Conservation (phyloP, 495 filamentous ascomycete species). For the Podospora pseudocomata region DNA sequence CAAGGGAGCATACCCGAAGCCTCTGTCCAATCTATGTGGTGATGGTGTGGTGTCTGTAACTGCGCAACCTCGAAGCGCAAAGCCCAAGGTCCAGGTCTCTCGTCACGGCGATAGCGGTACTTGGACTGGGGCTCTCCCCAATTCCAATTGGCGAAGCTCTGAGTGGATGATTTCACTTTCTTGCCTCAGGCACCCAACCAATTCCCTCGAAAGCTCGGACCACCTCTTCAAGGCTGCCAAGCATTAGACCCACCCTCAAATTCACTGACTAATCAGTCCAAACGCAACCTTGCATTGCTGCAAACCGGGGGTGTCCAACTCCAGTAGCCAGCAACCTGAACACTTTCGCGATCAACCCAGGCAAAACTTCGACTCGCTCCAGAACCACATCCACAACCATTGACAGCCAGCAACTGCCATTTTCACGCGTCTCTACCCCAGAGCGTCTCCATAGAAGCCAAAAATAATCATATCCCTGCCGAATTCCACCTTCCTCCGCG, state of each 20-base stretch:
- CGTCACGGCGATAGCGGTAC: background rate
- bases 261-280: background rate
- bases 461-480: background rate
- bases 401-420: background rate
- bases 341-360: background rate
- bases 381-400: background rate
- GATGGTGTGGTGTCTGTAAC: slow-evolving; percentile 13
- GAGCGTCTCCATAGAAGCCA: background rate
- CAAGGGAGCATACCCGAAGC: slow-evolving; percentile 25
- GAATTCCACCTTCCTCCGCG: background rate
- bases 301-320: background rate
- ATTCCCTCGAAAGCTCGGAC: background rate
- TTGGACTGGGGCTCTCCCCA: background rate
- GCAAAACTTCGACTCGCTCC: background rate
- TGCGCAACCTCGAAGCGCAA: slow-evolving; percentile 15
- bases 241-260: background rate
- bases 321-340: background rate
- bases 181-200: slow-evolving; percentile 21
- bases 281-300: background rate
- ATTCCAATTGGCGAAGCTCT: slow-evolving; percentile 22
- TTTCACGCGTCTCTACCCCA: slow-evolving; percentile 20
- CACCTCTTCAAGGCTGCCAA: background rate
- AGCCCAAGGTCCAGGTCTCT: slow-evolving; percentile 6
- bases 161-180: slow-evolving; percentile 1
- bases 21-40: slow-evolving; percentile 10